A percentile compares a stretch with the other conserved stretches of the same genome.
phyloP scores from a whole-genome alignment of 2,329 filamentous ascomycete species.

The Neonectria magnoliae region DNA sequence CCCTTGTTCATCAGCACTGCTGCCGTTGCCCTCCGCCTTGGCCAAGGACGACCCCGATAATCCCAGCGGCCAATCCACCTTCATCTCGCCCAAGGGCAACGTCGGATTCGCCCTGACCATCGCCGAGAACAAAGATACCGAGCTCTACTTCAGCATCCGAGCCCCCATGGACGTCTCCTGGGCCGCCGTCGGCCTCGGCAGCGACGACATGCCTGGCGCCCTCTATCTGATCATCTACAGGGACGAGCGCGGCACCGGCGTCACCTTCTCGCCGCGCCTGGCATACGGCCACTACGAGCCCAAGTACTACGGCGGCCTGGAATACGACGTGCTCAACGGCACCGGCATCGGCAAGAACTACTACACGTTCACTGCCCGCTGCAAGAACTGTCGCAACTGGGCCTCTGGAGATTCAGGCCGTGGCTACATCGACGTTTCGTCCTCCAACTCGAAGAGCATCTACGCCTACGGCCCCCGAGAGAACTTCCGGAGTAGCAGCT shows the following conservation, averaged over 20 bases:
- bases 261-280: slow-evolving; percentile 66
- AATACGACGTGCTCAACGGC: slow-evolving; percentile 56
- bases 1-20: slow-evolving; percentile 30
- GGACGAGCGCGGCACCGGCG: slow-evolving; percentile 55
- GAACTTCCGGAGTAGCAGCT: slow-evolving; percentile 53
- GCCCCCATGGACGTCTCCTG: slow-evolving; percentile 58
- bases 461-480: slow-evolving; percentile 65
- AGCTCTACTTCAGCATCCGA: slow-evolving; percentile 66
- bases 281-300: slow-evolving; percentile 64
- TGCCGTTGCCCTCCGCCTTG: slow-evolving; percentile 37
- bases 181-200: slow-evolving; percentile 66
- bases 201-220: slow-evolving; percentile 60
- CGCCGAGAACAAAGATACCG: slow-evolving; percentile 55
- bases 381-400: slow-evolving; percentile 65
- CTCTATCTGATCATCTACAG: slow-evolving; percentile 67
- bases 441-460: slow-evolving; percentile 59
- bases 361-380: slow-evolving; percentile 62
- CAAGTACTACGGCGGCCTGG: slow-evolving; percentile 54
- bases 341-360: slow-evolving; percentile 58
- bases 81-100: slow-evolving; percentile 55
- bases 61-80: slow-evolving; percentile 51
- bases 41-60: slow-evolving; percentile 40
- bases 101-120: slow-evolving; percentile 63
- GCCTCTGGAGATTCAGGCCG: slow-evolving; percentile 41
- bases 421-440: slow-evolving; percentile 62